Base-by-base conservation (phyloP, 208 protist genomes). In the Crithidia sp. region DNA sequence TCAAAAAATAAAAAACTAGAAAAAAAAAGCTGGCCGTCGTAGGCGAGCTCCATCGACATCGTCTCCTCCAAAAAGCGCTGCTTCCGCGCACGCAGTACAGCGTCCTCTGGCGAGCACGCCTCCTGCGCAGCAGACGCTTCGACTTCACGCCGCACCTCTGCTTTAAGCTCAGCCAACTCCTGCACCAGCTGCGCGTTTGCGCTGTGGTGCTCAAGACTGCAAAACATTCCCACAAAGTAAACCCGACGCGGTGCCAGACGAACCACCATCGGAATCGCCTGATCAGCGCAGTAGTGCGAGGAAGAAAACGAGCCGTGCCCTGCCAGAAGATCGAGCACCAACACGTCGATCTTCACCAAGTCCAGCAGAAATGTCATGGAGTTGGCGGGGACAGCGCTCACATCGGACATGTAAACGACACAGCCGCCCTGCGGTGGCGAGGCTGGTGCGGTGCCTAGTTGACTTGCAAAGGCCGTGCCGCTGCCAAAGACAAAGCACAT, bases 221-320 rank as follows among this genome's bases (percentile, higher is more conserved):
- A 97, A 58, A 90, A 97, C 92, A 95, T 97, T 0, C 90, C 92
- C 36, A 94, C 85, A 62, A 82, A 85, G 75, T 92, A 95, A 16
- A 77, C 76, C 16, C 67, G 66, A 28, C 53, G 59, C 13, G 92
- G 92, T 0, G 81, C 76, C 5, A 94, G 76, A 19, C 10, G 40
- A 16, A 64, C 72, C 12, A 95, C 69, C 43, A 91, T 76, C 44
- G 78, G 77, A 52, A 93, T 78, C 5, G 85, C 70, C 53, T 95
- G 88, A 55, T 96, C 90, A 58, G 83, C 86, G 68, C 92, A 94
- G 59, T 82, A 87, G 80, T 96, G 92, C 64, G 90, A 78, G 4
- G 83, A 63, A 39, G 84, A 84, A 7, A 62, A 49, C 10, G 64
- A 17, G 12, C 87, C 90, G 13, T 85, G 79, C 37, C 76, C 87